A percentile compares a stretch with the other conserved stretches of the same genome.
These are phyloP conservation scores for Chaetothyriales sp. DNA, from an alignment of 2,329 filamentous ascomycete genomes.

Conservation along the genomic window DNA sequence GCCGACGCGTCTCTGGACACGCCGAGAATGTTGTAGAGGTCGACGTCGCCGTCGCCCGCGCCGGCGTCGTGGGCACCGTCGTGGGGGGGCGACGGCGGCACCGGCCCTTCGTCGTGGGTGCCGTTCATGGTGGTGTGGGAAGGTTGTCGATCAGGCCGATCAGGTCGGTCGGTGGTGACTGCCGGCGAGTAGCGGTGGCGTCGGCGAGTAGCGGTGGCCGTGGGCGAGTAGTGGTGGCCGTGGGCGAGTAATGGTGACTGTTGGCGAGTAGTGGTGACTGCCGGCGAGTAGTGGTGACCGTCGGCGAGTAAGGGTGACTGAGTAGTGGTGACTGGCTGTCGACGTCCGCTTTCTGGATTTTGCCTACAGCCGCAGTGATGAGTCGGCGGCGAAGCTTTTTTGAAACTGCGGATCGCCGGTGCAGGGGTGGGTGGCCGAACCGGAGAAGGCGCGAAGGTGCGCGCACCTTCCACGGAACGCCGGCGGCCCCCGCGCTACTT, in stretches of 20 bases:
- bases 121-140: background rate
- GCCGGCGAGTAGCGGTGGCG: background rate
- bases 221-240: background rate
- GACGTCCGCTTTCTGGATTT: too few species aligned
- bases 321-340: too few species aligned
- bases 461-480: conserved; percentile 2
- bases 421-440: background rate
- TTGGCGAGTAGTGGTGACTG: too few species aligned
- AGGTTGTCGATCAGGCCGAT: background rate
- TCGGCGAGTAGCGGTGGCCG: background rate
- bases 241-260: too few species aligned
- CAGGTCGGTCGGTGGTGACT: background rate
- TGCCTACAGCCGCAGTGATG: too few species aligned
- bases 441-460: conserved; percentile 1
- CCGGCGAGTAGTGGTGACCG: too few species aligned
- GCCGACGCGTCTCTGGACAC: conserved; percentile 42
- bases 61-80: background rate
- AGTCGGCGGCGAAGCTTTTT: too few species aligned
- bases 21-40: conserved; percentile 29
- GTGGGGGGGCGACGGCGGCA: too few species aligned
- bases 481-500: too few species aligned
- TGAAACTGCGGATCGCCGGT: background rate
- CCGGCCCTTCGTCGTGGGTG: background rate
- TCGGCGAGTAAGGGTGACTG: too few species aligned
- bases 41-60: conserved; percentile 4